phyloP scores from a whole-genome alignment of 495 filamentous ascomycete species.

The Xylaria nigripes region DNA sequence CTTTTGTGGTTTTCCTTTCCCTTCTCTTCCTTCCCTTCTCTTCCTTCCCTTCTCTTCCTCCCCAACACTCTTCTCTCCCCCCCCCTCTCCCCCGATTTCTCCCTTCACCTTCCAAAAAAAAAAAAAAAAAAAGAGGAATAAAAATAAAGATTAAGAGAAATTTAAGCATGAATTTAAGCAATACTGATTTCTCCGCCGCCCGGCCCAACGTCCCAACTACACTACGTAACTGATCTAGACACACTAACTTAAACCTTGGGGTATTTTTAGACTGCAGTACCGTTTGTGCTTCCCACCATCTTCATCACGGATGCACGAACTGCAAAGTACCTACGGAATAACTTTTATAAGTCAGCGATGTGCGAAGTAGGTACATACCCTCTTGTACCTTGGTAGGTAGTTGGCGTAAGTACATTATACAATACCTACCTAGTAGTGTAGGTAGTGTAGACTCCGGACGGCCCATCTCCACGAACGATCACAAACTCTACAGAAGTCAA shows the following conservation, averaged over 20 bases:
- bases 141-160: constrained; percentile 7
- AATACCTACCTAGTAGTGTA: too few relatives aligned
- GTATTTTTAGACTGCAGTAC: constrained; percentile 8
- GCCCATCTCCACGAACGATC: constrained; percentile 3
- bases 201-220: background rate
- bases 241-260: background rate
- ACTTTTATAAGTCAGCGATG: too few relatives aligned
- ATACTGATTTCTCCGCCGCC: constrained; percentile 3
- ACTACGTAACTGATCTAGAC: too few relatives aligned
- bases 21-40: constrained; percentile 7
- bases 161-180: constrained; percentile 47
- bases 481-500: background rate
- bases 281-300: too few relatives aligned
- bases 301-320: too few relatives aligned
- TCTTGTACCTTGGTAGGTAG: too few relatives aligned
- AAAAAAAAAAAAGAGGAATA: background rate
- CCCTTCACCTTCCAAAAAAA: constrained; percentile 26
- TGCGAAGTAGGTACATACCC: too few relatives aligned
- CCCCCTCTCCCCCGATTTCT: too few relatives aligned
- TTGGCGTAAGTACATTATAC: too few relatives aligned
- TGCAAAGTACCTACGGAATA: too few relatives aligned
- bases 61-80: too few relatives aligned
- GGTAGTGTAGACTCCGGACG: constrained; percentile 8
- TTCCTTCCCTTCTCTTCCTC: too few relatives aligned
- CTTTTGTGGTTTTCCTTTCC: background rate